A percentile compares a stretch with the other conserved stretches of the same genome.
phyloP scores from a whole-genome alignment of 108 stramenopile genomes.

The Discostella pseudostelligera region DNA sequence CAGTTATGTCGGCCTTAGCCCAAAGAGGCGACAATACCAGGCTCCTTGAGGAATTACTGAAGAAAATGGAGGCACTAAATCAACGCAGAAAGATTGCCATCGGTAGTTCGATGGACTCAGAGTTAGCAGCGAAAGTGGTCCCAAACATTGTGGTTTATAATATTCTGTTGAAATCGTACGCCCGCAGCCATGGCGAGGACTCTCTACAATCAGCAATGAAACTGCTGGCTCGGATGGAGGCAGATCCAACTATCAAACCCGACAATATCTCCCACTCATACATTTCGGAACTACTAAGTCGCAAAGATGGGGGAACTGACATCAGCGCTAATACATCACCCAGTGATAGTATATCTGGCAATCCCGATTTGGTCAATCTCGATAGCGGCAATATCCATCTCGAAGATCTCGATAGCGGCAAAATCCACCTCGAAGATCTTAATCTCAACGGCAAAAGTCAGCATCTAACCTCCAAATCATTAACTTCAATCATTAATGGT shows the following conservation, averaged over 20 bases:
- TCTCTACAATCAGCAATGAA: slow-evolving; percentile 26
- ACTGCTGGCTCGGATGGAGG: slow-evolving; percentile 33
- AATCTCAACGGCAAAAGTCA: slow-evolving; percentile 28
- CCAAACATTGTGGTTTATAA: slow-evolving; percentile 40
- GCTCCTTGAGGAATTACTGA: slow-evolving; percentile 23
- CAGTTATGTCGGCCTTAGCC: slow-evolving; percentile 37
- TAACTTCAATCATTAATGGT: slow-evolving; percentile 41
- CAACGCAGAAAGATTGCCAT: slow-evolving; percentile 15
- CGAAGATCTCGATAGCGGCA: slow-evolving; percentile 1
- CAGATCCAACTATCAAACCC: slow-evolving; percentile 20
- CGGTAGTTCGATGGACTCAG: slow-evolving; percentile 6
- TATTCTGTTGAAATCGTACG: slow-evolving; percentile 29
- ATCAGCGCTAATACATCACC: background rate
- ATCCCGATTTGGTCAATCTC: background rate
- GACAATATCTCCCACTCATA: slow-evolving; percentile 22
- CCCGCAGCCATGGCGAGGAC: slow-evolving; percentile 9
- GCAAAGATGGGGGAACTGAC: slow-evolving; percentile 10
- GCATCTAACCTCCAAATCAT: slow-evolving; percentile 21
- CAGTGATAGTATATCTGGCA: background rate
- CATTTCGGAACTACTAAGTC: slow-evolving; percentile 17
- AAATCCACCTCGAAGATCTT: slow-evolving; percentile 14
- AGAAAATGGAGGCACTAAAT: slow-evolving; percentile 33
- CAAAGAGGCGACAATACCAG: slow-evolving; percentile 17
- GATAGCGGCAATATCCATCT: slow-evolving; percentile 1
- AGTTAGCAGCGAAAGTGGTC: slow-evolving; percentile 33